Base-by-base conservation (phyloP, 1,139 yeast genomes). In the Hyphopichia burtonii region DNA sequence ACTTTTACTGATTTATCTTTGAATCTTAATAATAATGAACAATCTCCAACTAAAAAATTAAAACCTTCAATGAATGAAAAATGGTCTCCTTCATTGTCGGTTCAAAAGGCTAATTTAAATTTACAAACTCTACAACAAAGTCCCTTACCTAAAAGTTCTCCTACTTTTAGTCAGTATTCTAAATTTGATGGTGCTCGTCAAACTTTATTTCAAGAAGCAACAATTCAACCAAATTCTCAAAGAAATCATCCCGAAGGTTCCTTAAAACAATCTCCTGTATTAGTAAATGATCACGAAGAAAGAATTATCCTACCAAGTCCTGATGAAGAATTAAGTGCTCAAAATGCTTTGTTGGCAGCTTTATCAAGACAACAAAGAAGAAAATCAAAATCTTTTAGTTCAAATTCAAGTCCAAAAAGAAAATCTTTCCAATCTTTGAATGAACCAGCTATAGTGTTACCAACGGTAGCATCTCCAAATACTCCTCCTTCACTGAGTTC, bases 251-350 rank as follows among this genome's bases (percentile, higher is more conserved):
- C 20, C n/a, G n/a, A n/a, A 7, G 37, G 37, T 9, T 12, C 59
- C 6, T 51, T 62, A 28, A 55, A 58, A 38, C 56, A 50, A 38
- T 61, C 68, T 1, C 69, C 68, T 3, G 44, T 52, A 7, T 43
- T 61, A 31, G 32, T 8, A n/a, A 4, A 15, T 28, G 17, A 28
- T 28, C 17, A 28, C 14, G 17, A 17, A 18, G 25, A 20, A 38
- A 22, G 39, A 39, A 46, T 49, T 35, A 40, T 46, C 41, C 50
- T 66, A 5, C 71, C 69, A 2, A 55, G 60, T 11, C 66, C 68
- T 1, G 70, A 68, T 39, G 74, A 68, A 46, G 76, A 69, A 45
- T 54, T 67, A 14, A 68, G 74, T 50, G 77, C 77, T 6, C 77
- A 71, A 43, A 63, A 62, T 46, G 78, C 77, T 3, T 58, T 72